These are phyloP conservation scores for Camelina neglecta DNA, from an alignment of 345 rosid genomes.

Conservation along the genomic window DNA sequence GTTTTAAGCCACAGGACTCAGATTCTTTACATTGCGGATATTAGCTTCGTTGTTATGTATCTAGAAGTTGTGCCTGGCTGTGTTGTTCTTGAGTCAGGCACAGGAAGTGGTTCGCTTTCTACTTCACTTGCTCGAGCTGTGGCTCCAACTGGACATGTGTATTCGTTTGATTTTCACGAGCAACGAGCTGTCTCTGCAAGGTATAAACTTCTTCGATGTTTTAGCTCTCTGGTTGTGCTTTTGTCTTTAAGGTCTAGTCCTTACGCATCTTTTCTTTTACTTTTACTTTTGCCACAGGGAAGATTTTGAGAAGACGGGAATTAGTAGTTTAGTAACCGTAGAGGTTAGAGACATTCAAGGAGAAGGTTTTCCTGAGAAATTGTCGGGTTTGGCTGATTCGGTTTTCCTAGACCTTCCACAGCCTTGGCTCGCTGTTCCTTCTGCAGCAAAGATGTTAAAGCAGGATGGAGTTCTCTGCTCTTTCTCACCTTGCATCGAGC, in stretches of 20 bases:
- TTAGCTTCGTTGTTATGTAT: conserved; percentile 76
- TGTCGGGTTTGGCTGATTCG: conserved; percentile 64
- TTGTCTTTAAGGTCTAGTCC: background rate
- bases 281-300: conserved; percentile 55
- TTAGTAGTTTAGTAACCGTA: conserved; percentile 70
- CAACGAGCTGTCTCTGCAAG: conserved; percentile 92
- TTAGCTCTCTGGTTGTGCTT: background rate
- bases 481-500: conserved; percentile 97
- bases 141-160: conserved; percentile 91
- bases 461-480: conserved; percentile 82
- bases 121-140: conserved; percentile 89
- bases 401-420: conserved; percentile 88
- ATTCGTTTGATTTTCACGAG: conserved; percentile 92
- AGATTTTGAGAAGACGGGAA: conserved; percentile 83
- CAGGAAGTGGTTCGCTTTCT: conserved; percentile 92
- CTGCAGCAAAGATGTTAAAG: conserved; percentile 83
- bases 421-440: conserved; percentile 84
- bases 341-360: conserved; percentile 94
- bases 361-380: conserved; percentile 82
- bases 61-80: conserved; percentile 92
- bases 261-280: conserved; percentile 4
- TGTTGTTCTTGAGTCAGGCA: conserved; percentile 90
- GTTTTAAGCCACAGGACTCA: conserved; percentile 96
- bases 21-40: conserved; percentile 94
- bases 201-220: conserved; percentile 44